phyloP scores from a whole-genome alignment of 1,284 basidiomycete species.

The Phellopilus nigrolimitatus region DNA sequence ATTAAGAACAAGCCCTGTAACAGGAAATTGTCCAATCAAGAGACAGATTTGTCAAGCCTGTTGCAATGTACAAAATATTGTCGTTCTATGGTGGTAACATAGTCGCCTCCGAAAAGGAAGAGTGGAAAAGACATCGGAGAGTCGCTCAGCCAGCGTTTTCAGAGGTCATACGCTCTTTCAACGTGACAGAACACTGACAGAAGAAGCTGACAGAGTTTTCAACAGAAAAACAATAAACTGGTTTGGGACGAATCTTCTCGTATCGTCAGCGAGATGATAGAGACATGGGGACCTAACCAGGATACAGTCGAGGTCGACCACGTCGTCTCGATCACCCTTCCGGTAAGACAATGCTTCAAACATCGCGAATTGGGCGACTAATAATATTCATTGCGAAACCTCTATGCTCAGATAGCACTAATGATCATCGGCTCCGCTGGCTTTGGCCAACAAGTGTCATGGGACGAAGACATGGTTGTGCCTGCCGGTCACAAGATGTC shows the following conservation, averaged over 20 bases:
- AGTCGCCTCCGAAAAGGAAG: slow-evolving; percentile 53
- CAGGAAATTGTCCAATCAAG: slow-evolving; percentile 28
- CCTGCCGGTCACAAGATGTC: slow-evolving; percentile 47
- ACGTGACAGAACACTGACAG: not conserved
- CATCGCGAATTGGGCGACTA: too few species aligned
- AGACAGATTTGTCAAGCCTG: slow-evolving; percentile 33
- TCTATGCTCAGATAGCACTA: slow-evolving; percentile 43
- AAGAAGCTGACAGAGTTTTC: not conserved
- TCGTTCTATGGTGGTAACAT: slow-evolving; percentile 47
- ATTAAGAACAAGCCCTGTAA: not conserved
- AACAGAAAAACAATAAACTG: slow-evolving; percentile 47
- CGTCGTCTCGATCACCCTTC: slow-evolving; percentile 39
- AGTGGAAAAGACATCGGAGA: slow-evolving; percentile 57
- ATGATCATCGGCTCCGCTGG: slow-evolving; percentile 54
- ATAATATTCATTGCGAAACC: not conserved
- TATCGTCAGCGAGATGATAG: slow-evolving; percentile 40
- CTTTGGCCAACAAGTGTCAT: slow-evolving; percentile 49
- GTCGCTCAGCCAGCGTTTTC: slow-evolving; percentile 39
- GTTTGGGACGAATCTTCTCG: slow-evolving; percentile 52
- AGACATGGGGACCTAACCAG: slow-evolving; percentile 31
- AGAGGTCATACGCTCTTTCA: slow-evolving; percentile 31
- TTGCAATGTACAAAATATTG: slow-evolving; percentile 30
- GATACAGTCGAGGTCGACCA: slow-evolving; percentile 31
- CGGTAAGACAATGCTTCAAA: too few species aligned
- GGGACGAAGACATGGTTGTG: slow-evolving; percentile 39